Conservation (phyloP, 139 green algal species). For the Tetradesmus obliquus region DNA sequence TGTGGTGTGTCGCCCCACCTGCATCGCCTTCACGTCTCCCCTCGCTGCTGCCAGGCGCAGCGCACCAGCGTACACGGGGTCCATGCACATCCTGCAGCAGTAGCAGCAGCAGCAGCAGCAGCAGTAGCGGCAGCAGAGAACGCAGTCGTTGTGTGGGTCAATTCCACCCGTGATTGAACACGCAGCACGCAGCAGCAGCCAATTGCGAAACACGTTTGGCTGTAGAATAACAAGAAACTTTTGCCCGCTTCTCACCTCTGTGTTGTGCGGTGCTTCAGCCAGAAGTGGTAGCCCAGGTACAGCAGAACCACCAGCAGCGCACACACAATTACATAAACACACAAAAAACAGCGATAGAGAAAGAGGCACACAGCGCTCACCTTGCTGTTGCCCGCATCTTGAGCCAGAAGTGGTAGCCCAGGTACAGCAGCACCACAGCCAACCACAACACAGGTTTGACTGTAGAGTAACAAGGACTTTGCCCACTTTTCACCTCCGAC, state of each 20-base stretch:
- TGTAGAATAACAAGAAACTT: not conserved
- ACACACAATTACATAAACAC: not conserved
- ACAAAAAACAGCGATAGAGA: not conserved
- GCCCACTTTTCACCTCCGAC: not conserved
- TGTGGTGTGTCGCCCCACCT: not conserved
- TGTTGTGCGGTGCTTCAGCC: not conserved
- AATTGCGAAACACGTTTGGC: no score
- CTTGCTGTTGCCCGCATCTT: not conserved
- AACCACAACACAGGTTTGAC: not conserved
- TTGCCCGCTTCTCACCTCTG: not conserved
- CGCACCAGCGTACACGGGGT: not conserved
- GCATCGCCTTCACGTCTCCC: constrained; percentile 10
- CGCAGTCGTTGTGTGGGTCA: no score
- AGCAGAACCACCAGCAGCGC: not conserved
- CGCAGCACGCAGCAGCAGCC: not conserved
- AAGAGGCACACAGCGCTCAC: not conserved
- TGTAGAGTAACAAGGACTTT: not conserved
- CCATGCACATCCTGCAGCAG: constrained; percentile 27
- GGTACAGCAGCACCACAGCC: not conserved
- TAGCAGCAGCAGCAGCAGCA: not conserved
- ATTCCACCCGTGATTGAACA: no score
- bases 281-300: not conserved
- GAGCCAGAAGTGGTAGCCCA: not conserved
- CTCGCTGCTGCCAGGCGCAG: constrained; percentile 28
- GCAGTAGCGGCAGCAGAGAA: no score